Conservation (phyloP, 768 basidiomycete genomes). For the Gymnopilus junonius region DNA sequence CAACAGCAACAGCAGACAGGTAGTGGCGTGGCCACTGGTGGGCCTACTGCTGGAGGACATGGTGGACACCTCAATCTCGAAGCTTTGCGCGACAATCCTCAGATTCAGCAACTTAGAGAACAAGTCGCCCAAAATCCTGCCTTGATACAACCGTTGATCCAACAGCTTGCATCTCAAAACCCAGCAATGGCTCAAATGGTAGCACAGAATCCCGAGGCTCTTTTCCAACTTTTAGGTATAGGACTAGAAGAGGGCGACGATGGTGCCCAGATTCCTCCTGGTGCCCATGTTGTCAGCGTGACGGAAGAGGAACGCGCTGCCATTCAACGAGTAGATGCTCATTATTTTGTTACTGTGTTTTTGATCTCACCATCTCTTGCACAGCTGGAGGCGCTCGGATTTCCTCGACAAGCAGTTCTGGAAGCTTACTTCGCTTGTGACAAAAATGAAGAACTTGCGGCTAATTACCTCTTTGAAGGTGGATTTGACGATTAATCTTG, state of each 20-base stretch:
- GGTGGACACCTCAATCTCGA: constrained; percentile 44
- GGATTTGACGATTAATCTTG: constrained; percentile 50
- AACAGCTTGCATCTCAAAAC: constrained; percentile 77
- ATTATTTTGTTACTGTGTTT: neutral
- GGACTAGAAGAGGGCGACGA: constrained; percentile 44
- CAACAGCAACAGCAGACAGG: constrained; percentile 66
- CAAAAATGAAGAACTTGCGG: constrained; percentile 96
- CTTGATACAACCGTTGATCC: constrained; percentile 77
- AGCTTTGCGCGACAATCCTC: constrained; percentile 62
- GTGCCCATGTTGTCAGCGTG: constrained; percentile 70
- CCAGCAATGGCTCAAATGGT: constrained; percentile 75
- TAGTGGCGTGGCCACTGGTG: constrained; percentile 35
- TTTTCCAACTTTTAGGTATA: constrained; percentile 66
- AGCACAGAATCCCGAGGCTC: constrained; percentile 69
- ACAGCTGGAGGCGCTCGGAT: constrained; percentile 88
- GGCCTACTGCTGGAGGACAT: constrained; percentile 37
- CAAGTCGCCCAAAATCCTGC: constrained; percentile 79
- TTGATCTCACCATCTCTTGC: constrained; percentile 8
- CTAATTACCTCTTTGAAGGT: constrained; percentile 88
- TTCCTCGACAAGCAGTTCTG: constrained; percentile 77
- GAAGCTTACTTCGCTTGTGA: constrained; percentile 96
- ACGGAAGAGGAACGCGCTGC: constrained; percentile 89
- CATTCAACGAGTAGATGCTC: constrained; percentile 77
- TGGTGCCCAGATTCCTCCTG: constrained; percentile 48
- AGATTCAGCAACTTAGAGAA: constrained; percentile 74